Conservation (phyloP, 371 early-diverging fungal genomes). For the Mucor velutinosus region DNA sequence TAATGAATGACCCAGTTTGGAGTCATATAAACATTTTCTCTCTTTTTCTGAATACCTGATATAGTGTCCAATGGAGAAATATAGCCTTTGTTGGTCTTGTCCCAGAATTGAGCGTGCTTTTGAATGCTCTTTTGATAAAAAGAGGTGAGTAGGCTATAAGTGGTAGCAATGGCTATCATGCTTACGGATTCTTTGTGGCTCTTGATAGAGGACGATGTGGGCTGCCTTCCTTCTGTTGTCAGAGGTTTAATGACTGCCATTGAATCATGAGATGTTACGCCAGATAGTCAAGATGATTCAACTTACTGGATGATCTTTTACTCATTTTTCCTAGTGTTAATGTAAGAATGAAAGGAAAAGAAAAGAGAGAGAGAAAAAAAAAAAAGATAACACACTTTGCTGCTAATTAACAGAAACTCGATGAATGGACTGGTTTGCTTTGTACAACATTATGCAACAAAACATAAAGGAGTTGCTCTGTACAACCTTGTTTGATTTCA, state of each 20-base stretch:
- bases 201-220: background rate
- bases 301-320: constrained; percentile 1
- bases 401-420: background rate
- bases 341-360: background rate
- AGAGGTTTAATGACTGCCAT: background rate
- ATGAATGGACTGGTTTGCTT: background rate
- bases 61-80: constrained; percentile 30
- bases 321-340: background rate
- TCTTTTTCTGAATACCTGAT: constrained; percentile 10
- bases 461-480: background rate
- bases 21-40: background rate
- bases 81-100: constrained; percentile 28
- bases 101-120: constrained; percentile 30
- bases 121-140: constrained; percentile 18
- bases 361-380: background rate
- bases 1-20: background rate
- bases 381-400: background rate
- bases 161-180: background rate
- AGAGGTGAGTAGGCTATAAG: background rate
- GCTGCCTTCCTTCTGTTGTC: background rate
- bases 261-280: background rate
- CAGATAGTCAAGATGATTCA: too few relatives aligned
- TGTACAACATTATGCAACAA: background rate
- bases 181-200: background rate
- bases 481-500: background rate